Evolutionary conservation across 2,329 filamentous ascomycete species (phyloP), one percentile per base, ranked within the genome.

Genomic region (Ceratocystis lukuohia): DNA sequence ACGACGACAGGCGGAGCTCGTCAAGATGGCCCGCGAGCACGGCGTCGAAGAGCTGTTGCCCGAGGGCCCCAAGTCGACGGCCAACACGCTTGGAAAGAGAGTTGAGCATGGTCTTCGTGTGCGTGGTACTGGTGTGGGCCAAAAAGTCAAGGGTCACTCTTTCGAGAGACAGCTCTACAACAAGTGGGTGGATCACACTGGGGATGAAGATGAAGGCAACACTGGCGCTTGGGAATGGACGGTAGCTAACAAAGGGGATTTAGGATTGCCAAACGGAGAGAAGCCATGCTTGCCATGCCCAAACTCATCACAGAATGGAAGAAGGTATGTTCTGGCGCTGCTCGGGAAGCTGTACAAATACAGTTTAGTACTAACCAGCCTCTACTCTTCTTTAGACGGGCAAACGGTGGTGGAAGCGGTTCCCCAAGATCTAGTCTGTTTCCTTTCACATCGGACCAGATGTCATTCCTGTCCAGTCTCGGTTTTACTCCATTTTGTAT

Each of bases 221-320:
- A 25, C 7, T 25, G 10, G 48, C 48, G n/a, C 20, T 5, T n/a
- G n/a, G 33, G 8, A 45, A 53, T 53, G 20, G 41, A 28, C 59
- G 37, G 7, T 30, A 33, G 56, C 56, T 65, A 64, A 67, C 53
- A 61, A 37, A 1, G 50, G 22, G 8, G 46, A n/a, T 66, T 69
- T 73, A 88, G 87, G 76, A 83, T 97, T 82, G 91, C 96, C 75
- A 85, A 89, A 79, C 86, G 91, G 78, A 88, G 88, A 82, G 84
- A 89, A 76, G 94, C 94, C 68, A 96, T 97, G 90, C 76, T 95
- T 79, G 86, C 87, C 68, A 99, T 99, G 94, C 91, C 93, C 70
- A 85, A 88, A 73, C 84, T 97, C 79, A 89, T 99, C 75, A 84
- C 88, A 76, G 82, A 88, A 76, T 99, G 93, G 94, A 96, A 96